Percentiles rank a stretch among this genome's conserved stretches.
phyloP scores from a whole-genome alignment of 345 rosid genomes.

The Mangifera indica region DNA sequence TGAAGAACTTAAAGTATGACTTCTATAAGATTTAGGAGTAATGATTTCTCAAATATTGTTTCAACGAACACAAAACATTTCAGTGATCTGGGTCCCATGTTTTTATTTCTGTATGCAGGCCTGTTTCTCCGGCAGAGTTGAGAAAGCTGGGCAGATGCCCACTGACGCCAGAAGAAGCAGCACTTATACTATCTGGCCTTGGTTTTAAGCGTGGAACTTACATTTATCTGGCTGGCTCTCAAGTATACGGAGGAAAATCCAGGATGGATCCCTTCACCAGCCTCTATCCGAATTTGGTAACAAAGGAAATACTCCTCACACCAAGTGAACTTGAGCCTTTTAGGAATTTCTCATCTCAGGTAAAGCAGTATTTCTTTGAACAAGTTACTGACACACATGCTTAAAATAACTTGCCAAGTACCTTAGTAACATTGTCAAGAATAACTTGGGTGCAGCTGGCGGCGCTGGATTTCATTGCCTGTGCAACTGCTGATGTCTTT shows the following conservation, averaged over 20 bases:
- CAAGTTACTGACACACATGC: neutral
- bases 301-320: slow-evolving; percentile 86
- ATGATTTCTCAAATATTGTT: neutral
- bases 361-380: slow-evolving; percentile 20
- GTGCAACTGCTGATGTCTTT: slow-evolving; percentile 85
- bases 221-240: slow-evolving; percentile 81
- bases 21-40: slow-evolving; percentile 4
- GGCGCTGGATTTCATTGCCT: slow-evolving; percentile 83
- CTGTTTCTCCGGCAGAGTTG: slow-evolving; percentile 51
- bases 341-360: slow-evolving; percentile 87
- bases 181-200: slow-evolving; percentile 78
- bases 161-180: slow-evolving; percentile 95
- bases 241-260: slow-evolving; percentile 61
- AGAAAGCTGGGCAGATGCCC: slow-evolving; percentile 86
- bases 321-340: slow-evolving; percentile 76
- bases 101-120: slow-evolving; percentile 34
- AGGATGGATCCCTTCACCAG: slow-evolving; percentile 68
- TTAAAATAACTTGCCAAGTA: neutral
- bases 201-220: slow-evolving; percentile 61
- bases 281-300: slow-evolving; percentile 79
- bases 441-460: slow-evolving; percentile 58
- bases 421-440: slow-evolving; percentile 2
- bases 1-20: slow-evolving; percentile 55
- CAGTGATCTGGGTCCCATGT: neutral
- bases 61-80: neutral